These are phyloP conservation scores for Aspergillus steynii DNA, from an alignment of 495 filamentous ascomycete species.

Conservation along the genomic window DNA sequence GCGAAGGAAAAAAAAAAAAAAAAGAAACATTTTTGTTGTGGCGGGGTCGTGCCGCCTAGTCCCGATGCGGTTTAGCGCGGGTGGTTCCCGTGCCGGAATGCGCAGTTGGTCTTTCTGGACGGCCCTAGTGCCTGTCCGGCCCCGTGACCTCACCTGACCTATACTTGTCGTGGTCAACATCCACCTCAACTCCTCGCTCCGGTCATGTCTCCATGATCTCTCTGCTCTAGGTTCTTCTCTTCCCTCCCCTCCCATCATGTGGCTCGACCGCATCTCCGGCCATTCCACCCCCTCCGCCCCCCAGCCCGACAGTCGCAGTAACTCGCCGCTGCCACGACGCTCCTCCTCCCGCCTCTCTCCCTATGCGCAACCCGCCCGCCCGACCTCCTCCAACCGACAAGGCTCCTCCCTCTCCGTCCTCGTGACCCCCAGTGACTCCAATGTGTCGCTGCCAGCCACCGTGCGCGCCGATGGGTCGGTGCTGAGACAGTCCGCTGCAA, in stretches of 20 bases:
- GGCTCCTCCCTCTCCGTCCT: conserved; percentile 67
- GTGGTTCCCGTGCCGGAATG: neutral
- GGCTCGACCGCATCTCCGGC: conserved; percentile 82
- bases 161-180: neutral
- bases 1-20: conserved; percentile 23
- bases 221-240: neutral
- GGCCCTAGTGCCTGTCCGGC: conserved; percentile 7
- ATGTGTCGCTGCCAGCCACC: conserved; percentile 65
- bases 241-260: conserved; percentile 56
- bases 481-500: conserved; percentile 56
- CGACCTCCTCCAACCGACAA: conserved; percentile 56
- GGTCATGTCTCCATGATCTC: too few species aligned
- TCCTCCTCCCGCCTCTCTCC: conserved; percentile 49
- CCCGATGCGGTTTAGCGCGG: conserved; percentile 32
- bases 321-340: conserved; percentile 68
- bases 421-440: conserved; percentile 67
- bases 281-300: conserved; percentile 66
- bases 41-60: conserved; percentile 38
- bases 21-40: conserved; percentile 37
- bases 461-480: conserved; percentile 65
- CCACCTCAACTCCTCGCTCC: neutral
- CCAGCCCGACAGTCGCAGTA: conserved; percentile 61
- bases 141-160: neutral
- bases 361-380: conserved; percentile 50
- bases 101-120: conserved; percentile 8